phyloP scores from a whole-genome alignment of 140 eudicot genomes.

The Anethum foeniculum region DNA sequence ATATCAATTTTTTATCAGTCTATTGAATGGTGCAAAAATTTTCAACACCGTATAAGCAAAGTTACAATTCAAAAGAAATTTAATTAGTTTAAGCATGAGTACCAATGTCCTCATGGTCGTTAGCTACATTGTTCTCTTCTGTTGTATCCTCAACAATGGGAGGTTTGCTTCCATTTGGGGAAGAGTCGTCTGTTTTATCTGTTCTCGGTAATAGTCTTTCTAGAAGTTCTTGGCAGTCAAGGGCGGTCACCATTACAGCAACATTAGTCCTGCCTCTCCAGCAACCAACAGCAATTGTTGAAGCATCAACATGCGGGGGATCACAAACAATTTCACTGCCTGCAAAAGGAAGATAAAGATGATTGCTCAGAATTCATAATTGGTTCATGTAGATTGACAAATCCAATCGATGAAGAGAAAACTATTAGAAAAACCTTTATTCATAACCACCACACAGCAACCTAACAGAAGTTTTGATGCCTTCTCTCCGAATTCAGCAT shows the following conservation, averaged over 20 bases:
- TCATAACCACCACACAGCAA: constrained; percentile 77
- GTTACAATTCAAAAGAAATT: not conserved
- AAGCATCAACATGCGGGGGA: constrained; percentile 40
- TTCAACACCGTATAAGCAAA: not conserved
- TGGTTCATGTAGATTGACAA: not conserved
- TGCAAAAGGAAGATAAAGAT: constrained; percentile 21
- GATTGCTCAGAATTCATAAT: not conserved
- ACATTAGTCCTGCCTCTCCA: constrained; percentile 89
- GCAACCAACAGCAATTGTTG: constrained; percentile 82
- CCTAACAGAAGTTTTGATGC: constrained; percentile 60
- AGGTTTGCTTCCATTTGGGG: constrained; percentile 13
- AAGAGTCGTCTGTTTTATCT: constrained; percentile 25
- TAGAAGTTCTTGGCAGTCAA: constrained; percentile 76
- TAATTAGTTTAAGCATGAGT: constrained; percentile 10
- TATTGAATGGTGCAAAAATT: not conserved
- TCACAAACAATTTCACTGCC: constrained; percentile 30
- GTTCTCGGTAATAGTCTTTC: constrained; percentile 47
- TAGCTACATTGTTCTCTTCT: constrained; percentile 21
- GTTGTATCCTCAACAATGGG: constrained; percentile 8
- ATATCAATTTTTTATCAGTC: not conserved
- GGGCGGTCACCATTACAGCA: constrained; percentile 76
- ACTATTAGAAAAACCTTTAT: constrained; percentile 42
- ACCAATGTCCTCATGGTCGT: constrained; percentile 22
- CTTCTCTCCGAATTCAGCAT: constrained; percentile 58
- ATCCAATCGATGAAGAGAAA: not conserved